These are phyloP conservation scores for Cenchrus americanus DNA, from an alignment of 176 grass and related monocot species.

Conservation along the genomic window DNA sequence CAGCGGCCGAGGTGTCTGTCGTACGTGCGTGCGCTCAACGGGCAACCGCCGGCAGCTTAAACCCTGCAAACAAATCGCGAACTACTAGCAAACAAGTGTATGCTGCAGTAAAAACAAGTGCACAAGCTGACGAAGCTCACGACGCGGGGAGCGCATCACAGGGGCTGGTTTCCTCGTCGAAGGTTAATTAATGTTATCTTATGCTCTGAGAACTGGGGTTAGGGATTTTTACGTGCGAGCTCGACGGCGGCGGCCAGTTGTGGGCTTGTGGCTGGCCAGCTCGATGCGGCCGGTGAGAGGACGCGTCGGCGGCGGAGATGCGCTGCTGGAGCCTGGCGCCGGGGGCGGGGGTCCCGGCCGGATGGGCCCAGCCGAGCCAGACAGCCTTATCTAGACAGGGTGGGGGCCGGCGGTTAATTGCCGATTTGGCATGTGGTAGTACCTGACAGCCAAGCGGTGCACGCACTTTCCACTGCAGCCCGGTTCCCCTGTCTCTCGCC, in stretches of 20 bases:
- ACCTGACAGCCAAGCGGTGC: conserved; percentile 36
- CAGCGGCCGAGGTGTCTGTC: not conserved
- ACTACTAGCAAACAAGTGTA: not conserved
- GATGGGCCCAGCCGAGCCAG: not conserved
- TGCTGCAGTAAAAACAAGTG: not conserved
- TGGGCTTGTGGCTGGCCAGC: not conserved
- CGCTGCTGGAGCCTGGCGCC: no score
- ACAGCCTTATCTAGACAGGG: conserved; percentile 1
- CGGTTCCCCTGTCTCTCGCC: not conserved
- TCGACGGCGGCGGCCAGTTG: not conserved
- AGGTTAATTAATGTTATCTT: not conserved
- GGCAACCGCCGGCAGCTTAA: not conserved
- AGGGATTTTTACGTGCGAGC: not conserved
- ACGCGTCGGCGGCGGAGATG: not conserved
- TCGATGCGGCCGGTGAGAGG: not conserved
- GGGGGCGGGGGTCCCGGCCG: not conserved
- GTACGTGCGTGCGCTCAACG: conserved; percentile 1
- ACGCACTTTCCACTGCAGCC: conserved; percentile 4
- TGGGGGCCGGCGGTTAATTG: conserved; percentile 26
- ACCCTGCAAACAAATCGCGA: not conserved
- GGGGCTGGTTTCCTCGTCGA: not conserved
- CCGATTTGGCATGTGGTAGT: conserved; percentile 33
- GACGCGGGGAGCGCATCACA: not conserved
- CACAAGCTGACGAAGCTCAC: not conserved
- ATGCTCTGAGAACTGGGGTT: not conserved